These are phyloP conservation scores for Salvia sclarea DNA, from an alignment of 305 asterid genomes.

Conservation along the genomic window DNA sequence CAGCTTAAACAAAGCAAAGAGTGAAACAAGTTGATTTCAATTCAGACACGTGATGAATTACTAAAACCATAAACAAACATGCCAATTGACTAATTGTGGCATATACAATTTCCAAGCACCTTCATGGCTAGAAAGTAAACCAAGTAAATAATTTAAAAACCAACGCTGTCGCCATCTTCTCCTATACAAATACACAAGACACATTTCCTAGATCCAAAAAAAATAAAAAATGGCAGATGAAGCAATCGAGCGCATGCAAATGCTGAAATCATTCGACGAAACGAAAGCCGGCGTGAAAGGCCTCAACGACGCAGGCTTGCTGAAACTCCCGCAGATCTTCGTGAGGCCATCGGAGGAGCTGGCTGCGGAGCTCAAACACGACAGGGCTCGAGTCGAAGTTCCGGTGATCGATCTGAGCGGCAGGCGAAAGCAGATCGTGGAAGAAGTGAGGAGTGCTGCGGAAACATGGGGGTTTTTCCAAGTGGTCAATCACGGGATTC, in stretches of 20 bases:
- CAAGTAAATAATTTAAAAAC: no score
- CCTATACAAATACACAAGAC: no score
- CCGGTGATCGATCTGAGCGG: constrained; percentile 48
- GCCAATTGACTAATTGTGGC: neutral
- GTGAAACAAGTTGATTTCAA: neutral
- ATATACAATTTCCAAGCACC: no score
- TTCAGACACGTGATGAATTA: constrained; percentile 6
- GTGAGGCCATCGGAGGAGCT: constrained; percentile 53
- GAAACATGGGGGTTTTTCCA: constrained; percentile 61
- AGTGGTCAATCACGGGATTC: constrained; percentile 50
- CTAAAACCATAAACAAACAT: neutral
- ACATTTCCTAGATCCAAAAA: no score
- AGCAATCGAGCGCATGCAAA: constrained; percentile 32
- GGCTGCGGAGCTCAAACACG: constrained; percentile 1
- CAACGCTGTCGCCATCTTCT: no score
- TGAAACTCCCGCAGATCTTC: constrained; percentile 46
- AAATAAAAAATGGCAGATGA: constrained; percentile 13
- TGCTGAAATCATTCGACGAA: constrained; percentile 56
- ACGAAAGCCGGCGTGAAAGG: constrained; percentile 64
- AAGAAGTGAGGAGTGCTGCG: constrained; percentile 40
- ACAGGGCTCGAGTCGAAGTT: constrained; percentile 15
- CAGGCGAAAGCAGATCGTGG: constrained; percentile 34
- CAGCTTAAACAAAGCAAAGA: neutral
- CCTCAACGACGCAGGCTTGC: constrained; percentile 43
- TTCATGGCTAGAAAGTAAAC: no score